Evolutionary conservation across 495 filamentous ascomycete genomes (phyloP).

Genomic region (Annulohypoxylon bovei): DNA sequence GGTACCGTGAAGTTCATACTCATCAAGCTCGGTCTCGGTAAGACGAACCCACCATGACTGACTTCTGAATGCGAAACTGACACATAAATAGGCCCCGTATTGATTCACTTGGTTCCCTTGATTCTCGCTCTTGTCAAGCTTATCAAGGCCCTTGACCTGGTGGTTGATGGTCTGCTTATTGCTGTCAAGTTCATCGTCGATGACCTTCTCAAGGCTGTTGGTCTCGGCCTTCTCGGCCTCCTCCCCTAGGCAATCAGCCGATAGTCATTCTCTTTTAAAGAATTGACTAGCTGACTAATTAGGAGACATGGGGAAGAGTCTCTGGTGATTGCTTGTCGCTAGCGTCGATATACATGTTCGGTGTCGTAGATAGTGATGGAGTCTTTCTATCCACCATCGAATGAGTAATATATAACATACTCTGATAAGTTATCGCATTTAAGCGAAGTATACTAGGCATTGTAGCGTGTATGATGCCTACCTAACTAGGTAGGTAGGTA

Average conservation of each 20-base stretch:
- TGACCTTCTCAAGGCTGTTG: constrained; percentile 47
- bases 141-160: constrained; percentile 49
- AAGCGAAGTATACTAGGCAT: not conserved
- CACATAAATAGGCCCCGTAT: constrained; percentile 44
- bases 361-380: constrained; percentile 6
- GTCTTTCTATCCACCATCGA: too few relatives aligned
- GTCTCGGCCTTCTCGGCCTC: constrained; percentile 46
- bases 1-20: constrained; percentile 51
- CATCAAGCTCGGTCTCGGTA: constrained; percentile 53
- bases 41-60: constrained; percentile 3
- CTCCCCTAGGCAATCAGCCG: constrained; percentile 19
- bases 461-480: not conserved
- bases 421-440: not conserved
- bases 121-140: constrained; percentile 47
- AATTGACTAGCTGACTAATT: not conserved
- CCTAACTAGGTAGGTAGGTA: not conserved
- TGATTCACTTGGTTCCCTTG: constrained; percentile 48
- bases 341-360: constrained; percentile 23
- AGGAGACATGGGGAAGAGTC: too few relatives aligned
- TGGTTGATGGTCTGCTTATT: constrained; percentile 48
- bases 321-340: not conserved
- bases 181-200: constrained; percentile 46
- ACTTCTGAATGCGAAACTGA: not conserved
- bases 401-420: constrained; percentile 7
- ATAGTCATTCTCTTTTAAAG: not conserved